Percentiles rank a stretch among this genome's conserved stretches.
Conservation (phyloP, 2,329 filamentous ascomycete species). For the Penicillium sp. region DNA sequence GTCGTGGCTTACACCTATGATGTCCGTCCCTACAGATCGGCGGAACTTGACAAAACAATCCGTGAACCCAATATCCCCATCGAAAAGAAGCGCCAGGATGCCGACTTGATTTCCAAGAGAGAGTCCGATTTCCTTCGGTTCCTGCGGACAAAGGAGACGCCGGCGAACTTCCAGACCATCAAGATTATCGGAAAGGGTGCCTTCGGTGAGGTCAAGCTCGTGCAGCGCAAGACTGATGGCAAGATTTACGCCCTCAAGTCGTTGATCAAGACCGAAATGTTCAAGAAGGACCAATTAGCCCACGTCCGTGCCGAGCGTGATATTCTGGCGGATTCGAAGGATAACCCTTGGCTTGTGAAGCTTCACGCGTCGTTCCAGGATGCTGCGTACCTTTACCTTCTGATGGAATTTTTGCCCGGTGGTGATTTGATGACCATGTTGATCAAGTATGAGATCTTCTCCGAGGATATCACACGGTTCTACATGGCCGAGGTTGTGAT, state of each 20-base stretch:
- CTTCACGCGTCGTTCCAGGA: constrained; percentile 98
- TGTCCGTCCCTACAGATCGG: constrained; percentile 60
- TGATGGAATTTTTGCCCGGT: constrained; percentile 98
- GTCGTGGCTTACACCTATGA: not conserved
- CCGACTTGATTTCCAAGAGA: constrained; percentile 78
- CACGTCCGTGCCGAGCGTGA: constrained; percentile 97
- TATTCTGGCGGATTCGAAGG: constrained; percentile 90
- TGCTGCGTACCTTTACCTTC: constrained; percentile 91
- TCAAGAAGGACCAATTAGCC: constrained; percentile 96
- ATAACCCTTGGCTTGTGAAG: constrained; percentile 99
- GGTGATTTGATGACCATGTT: constrained; percentile 99
- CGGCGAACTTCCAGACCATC: constrained; percentile 90
- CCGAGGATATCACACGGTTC: constrained; percentile 96
- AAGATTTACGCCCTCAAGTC: constrained; percentile 99
- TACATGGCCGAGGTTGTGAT: constrained; percentile 98
- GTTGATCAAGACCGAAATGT: constrained; percentile 98
- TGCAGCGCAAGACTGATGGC: constrained; percentile 92
- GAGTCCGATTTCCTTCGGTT: constrained; percentile 93
- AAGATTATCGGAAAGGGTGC: constrained; percentile 99
- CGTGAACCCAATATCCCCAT: constrained; percentile 72
- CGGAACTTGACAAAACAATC: constrained; percentile 84
- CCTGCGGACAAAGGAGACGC: constrained; percentile 86
- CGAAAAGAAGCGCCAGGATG: constrained; percentile 77
- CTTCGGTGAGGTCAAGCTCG: constrained; percentile 96
- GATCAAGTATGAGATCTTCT: constrained; percentile 99